A percentile compares a stretch with the other conserved stretches of the same genome.
Conservation (phyloP, 1,284 basidiomycete species). For the Agaricales sp. region DNA sequence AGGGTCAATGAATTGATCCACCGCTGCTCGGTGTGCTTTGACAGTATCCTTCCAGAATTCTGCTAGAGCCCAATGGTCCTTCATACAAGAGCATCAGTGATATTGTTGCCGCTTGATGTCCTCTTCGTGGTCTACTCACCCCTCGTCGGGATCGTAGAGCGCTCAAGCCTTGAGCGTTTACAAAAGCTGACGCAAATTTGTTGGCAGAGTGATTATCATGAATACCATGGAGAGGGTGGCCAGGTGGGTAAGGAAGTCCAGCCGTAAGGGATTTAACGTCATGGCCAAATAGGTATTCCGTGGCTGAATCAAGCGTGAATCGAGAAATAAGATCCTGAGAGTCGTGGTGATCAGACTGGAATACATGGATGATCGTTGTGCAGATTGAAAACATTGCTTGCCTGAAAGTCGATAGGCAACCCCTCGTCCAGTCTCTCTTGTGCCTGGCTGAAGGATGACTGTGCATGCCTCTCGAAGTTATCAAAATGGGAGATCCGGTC, state of each 20-base stretch:
- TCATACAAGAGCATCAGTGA: too few relatives aligned
- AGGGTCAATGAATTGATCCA: conserved; percentile 30
- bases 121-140: neutral
- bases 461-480: conserved; percentile 33
- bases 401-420: conserved; percentile 42
- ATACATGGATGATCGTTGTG: neutral
- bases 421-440: conserved; percentile 28
- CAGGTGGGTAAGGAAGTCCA: conserved; percentile 24
- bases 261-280: conserved; percentile 21
- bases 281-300: conserved; percentile 28
- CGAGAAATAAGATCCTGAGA: conserved; percentile 27
- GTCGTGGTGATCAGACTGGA: neutral
- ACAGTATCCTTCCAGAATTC: conserved; percentile 32
- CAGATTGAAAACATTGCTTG: conserved; percentile 12
- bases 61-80: conserved; percentile 29
- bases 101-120: too few relatives aligned
- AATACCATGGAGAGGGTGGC: conserved; percentile 10
- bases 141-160: conserved; percentile 20
- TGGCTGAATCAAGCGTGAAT: conserved; percentile 34
- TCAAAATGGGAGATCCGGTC: conserved; percentile 44
- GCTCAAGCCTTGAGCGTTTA: conserved; percentile 22
- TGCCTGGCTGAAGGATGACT: conserved; percentile 25
- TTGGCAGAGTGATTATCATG: conserved; percentile 20
- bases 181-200: conserved; percentile 28
- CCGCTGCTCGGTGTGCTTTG: conserved; percentile 18